These are phyloP conservation scores for Ceriops zippeliana DNA, from an alignment of 345 rosid species.

Conservation along the genomic window DNA sequence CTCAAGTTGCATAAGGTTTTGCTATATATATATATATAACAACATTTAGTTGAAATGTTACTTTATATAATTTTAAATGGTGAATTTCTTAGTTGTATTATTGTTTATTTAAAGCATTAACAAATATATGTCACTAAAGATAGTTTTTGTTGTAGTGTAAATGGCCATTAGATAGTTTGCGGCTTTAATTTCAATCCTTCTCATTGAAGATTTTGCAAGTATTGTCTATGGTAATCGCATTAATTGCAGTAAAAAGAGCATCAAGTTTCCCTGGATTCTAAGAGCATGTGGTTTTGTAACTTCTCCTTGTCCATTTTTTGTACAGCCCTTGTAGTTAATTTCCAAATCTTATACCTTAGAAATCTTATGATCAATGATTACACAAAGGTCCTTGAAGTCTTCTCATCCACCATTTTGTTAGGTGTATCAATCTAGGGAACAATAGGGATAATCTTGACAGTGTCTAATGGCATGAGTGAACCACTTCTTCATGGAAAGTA, in stretches of 20 bases:
- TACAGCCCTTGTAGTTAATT: slow-evolving; percentile 31
- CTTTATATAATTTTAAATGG: too few species aligned
- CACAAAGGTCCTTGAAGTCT: slow-evolving; percentile 43
- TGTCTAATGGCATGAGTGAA: slow-evolving; percentile 34
- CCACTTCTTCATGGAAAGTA: slow-evolving; percentile 48
- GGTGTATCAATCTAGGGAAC: slow-evolving; percentile 58
- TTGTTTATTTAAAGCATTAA: too few species aligned
- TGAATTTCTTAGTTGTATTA: too few species aligned
- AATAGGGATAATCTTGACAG: slow-evolving; percentile 42
- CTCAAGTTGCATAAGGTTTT: too few species aligned
- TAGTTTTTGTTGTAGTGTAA: neutral
- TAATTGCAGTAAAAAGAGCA: slow-evolving; percentile 26
- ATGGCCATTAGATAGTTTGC: slow-evolving; percentile 32
- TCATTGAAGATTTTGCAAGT: slow-evolving; percentile 50
- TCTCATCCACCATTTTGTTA: slow-evolving; percentile 50
- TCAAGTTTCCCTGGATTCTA: slow-evolving; percentile 59
- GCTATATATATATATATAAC: too few species aligned
- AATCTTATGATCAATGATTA: slow-evolving; percentile 39
- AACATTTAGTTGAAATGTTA: too few species aligned
- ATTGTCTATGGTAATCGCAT: slow-evolving; percentile 41
- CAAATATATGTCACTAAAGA: too few species aligned
- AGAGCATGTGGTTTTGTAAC: slow-evolving; percentile 79
- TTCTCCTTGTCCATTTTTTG: slow-evolving; percentile 42
- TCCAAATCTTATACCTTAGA: slow-evolving; percentile 22
- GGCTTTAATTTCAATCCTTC: slow-evolving; percentile 33